Percentiles rank a stretch among this genome's conserved stretches.
These are phyloP conservation scores for Hysterium pulicare DNA, from an alignment of 2,329 filamentous ascomycete genomes.

Conservation along the genomic window DNA sequence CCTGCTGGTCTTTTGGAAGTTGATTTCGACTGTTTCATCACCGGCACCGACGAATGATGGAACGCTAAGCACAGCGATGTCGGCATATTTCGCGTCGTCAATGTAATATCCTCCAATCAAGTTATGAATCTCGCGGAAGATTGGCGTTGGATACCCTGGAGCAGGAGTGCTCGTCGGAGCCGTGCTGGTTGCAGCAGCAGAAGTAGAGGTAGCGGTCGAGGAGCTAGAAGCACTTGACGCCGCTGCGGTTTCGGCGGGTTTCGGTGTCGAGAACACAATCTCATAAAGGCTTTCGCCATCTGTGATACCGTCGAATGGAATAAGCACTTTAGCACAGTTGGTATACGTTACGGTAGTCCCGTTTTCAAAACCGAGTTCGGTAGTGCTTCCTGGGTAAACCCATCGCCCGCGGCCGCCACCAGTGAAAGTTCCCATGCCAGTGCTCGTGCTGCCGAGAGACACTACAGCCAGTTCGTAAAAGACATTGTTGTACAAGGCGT, in stretches of 20 bases:
- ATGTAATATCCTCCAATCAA: slow-evolving; percentile 48
- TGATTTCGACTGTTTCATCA: slow-evolving; percentile 24
- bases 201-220: not conserved
- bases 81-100: slow-evolving; percentile 41
- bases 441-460: slow-evolving; percentile 38
- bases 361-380: slow-evolving; percentile 46
- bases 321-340: slow-evolving; percentile 44
- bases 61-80: slow-evolving; percentile 45
- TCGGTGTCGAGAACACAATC: slow-evolving; percentile 28
- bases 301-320: slow-evolving; percentile 40
- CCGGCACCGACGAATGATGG: slow-evolving; percentile 40
- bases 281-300: slow-evolving; percentile 43
- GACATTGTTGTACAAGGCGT: slow-evolving; percentile 55
- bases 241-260: slow-evolving; percentile 13
- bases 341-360: slow-evolving; percentile 39
- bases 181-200: slow-evolving; percentile 13
- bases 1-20: slow-evolving; percentile 42
- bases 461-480: slow-evolving; percentile 47
- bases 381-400: slow-evolving; percentile 43
- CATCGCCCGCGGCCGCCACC: slow-evolving; percentile 35
- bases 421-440: slow-evolving; percentile 44
- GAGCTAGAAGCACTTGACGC: no score
- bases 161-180: slow-evolving; percentile 24
- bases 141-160: slow-evolving; percentile 45
- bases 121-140: slow-evolving; percentile 41